A percentile compares a stretch with the other conserved stretches of the same genome.
Conservation (phyloP, 768 basidiomycete species). For the Clathrus columnatus region DNA sequence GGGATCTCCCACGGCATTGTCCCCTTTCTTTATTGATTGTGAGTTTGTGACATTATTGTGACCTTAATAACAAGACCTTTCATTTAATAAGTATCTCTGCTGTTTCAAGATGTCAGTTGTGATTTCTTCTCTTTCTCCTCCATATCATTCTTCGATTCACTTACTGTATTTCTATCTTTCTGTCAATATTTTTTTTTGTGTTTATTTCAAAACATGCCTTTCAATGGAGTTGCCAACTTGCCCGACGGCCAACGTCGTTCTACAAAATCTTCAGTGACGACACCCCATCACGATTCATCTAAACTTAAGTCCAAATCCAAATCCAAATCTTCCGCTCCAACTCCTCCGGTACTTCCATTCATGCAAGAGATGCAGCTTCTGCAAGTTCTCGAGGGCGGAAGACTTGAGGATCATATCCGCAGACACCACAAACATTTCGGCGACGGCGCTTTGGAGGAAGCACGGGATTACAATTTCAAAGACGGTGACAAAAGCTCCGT, state of each 20-base stretch:
- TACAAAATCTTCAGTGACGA: not conserved
- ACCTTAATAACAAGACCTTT: too few species aligned
- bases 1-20: too few species aligned
- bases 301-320: too few species aligned
- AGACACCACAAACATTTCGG: slow-evolving; percentile 4
- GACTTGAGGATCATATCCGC: slow-evolving; percentile 4
- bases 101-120: too few species aligned
- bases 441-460: not conserved
- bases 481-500: not conserved
- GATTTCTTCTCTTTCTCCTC: not conserved
- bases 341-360: not conserved
- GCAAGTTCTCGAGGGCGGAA: slow-evolving; percentile 7
- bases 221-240: not conserved
- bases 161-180: not conserved
- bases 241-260: not conserved
- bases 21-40: too few species aligned
- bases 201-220: not conserved
- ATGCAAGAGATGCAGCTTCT: slow-evolving; percentile 10
- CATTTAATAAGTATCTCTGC: too few species aligned
- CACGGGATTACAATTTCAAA: not conserved
- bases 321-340: not conserved
- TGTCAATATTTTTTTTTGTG: too few species aligned
- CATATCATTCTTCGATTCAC: not conserved
- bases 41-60: too few species aligned
- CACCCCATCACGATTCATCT: not conserved